phyloP scores from a whole-genome alignment of 108 stramenopile genomes.

The Nitzschia inconspicua region DNA sequence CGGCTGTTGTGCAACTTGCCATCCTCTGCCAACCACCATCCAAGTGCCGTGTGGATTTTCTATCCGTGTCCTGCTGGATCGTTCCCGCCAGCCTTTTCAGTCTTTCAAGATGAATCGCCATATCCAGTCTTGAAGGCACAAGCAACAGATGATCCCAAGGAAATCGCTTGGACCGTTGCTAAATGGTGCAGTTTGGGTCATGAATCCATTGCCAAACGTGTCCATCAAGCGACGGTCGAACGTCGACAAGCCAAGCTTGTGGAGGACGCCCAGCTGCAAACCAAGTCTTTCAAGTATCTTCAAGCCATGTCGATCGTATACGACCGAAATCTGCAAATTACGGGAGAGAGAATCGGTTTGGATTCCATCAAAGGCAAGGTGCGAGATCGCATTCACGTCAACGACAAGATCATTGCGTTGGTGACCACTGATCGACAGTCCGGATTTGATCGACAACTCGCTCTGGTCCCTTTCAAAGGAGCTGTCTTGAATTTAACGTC shows the following conservation, averaged over 20 bases:
- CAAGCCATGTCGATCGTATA: slow-evolving; percentile 33
- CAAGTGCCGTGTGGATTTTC: slow-evolving; percentile 25
- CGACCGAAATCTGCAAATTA: slow-evolving; percentile 41
- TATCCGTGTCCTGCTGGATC: slow-evolving; percentile 34
- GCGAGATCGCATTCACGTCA: slow-evolving; percentile 69
- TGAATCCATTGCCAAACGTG: slow-evolving; percentile 6
- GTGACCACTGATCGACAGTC: slow-evolving; percentile 98
- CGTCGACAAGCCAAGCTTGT: slow-evolving; percentile 36
- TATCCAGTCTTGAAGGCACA: slow-evolving; percentile 24
- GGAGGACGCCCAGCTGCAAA: slow-evolving; percentile 40
- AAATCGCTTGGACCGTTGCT: slow-evolving; percentile 37
- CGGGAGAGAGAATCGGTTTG: slow-evolving; percentile 33
- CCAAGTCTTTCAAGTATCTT: slow-evolving; percentile 33
- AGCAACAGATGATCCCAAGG: slow-evolving; percentile 14
- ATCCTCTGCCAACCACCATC: neutral
- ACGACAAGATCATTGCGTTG: slow-evolving; percentile 67
- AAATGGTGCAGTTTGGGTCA: slow-evolving; percentile 39
- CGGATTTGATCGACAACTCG: slow-evolving; percentile 96
- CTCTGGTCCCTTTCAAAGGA: slow-evolving; percentile 96
- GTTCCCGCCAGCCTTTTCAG: slow-evolving; percentile 3
- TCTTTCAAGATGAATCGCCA: slow-evolving; percentile 32
- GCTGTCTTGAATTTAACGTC: slow-evolving; percentile 92
- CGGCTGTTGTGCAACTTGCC: slow-evolving; percentile 15
- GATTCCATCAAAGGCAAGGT: slow-evolving; percentile 61
- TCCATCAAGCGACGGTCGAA: slow-evolving; percentile 19